Base-by-base conservation (phyloP, 768 basidiomycete species). In the Tricholoma terreum region DNA sequence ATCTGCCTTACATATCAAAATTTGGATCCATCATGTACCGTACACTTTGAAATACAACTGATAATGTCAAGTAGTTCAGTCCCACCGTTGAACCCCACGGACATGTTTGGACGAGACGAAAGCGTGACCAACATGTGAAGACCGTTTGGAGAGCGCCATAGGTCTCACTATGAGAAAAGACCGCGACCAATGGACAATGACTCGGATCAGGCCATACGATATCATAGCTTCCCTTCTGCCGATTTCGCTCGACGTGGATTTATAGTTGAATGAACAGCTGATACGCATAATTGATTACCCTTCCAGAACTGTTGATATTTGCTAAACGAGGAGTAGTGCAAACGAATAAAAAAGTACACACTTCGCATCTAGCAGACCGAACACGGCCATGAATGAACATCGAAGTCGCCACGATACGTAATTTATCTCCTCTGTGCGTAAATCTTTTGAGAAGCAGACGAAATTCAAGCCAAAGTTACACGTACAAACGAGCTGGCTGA, bases 291-390 rank as follows among this genome's bases (percentile, higher is more conserved):
- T n/a, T 57, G 69, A 40, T 74, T 69, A 1, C 69, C 70, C 21
- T 70, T 69, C 75, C 78, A 79, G 5, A 81, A 67, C 80, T 80
- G 50, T 24, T 21, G 55, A 46, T 42, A 35, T 52, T 58, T 42
- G 51, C 49, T 50, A 54, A 53, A 50, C 50, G 30, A 17, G 12
- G 1, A 14, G 17, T n/a, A 10, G 9, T 15, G 1, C 15, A 27
- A 33, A 36, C 12, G 38, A 42, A 49, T 14, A 6, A 9, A 52
- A 19, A 17, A n/a, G n/a, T 9, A 63, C 74, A 27, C 43, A 80
- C 80, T 69, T 82, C 80, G 54, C 75, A 78, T 56, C 77, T 67
- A 11, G 76, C 70, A 27, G 74, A 74, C 48, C 76, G 74, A 38
- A 80, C 66, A 6, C 73, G 71, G 1, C 79, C 78, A 22, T 72